phyloP scores from a whole-genome alignment of 306 rosid species.

The Trifolium subterraneum region DNA sequence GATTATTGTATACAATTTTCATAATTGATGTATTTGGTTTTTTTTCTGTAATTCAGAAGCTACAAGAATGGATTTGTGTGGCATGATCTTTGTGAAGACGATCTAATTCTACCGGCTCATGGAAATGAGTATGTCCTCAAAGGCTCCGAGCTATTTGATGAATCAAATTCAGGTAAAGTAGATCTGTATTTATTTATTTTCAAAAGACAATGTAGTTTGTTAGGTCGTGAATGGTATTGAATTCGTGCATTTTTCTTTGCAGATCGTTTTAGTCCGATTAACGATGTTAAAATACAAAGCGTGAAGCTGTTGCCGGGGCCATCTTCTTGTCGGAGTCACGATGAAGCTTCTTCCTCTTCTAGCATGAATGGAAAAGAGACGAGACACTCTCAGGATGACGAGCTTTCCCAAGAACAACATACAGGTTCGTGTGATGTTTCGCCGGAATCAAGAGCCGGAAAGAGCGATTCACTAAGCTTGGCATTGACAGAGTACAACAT shows the following conservation, averaged over 20 bases:
- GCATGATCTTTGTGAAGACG: conserved; percentile 95
- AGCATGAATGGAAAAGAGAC: conserved; percentile 89
- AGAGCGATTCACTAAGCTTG: conserved; percentile 71
- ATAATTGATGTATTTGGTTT: conserved; percentile 16
- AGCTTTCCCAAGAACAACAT: conserved; percentile 65
- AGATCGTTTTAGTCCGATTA: conserved; percentile 75
- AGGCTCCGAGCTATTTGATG: conserved; percentile 98
- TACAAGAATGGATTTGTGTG: conserved; percentile 95
- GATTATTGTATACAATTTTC: conserved; percentile 17
- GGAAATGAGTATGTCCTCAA: conserved; percentile 96
- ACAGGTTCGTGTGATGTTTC: conserved; percentile 73
- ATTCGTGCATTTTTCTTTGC: conserved; percentile 30
- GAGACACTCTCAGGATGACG: conserved; percentile 77
- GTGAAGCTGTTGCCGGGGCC: conserved; percentile 83
- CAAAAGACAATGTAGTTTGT: not conserved
- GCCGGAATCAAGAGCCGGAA: conserved; percentile 71
- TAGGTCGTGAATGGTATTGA: conserved; percentile 26
- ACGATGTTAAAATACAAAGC: conserved; percentile 60
- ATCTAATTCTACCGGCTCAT: conserved; percentile 85
- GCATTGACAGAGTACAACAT: conserved; percentile 90
- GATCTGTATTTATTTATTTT: conserved; percentile 34
- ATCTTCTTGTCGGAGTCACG: conserved; percentile 71
- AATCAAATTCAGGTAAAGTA: conserved; percentile 73
- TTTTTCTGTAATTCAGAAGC: conserved; percentile 67
- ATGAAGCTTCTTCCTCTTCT: conserved; percentile 81